Percentiles rank a stretch among this genome's conserved stretches.
phyloP scores from a whole-genome alignment of 1,284 basidiomycete genomes.

The Gomphus bonarii region DNA sequence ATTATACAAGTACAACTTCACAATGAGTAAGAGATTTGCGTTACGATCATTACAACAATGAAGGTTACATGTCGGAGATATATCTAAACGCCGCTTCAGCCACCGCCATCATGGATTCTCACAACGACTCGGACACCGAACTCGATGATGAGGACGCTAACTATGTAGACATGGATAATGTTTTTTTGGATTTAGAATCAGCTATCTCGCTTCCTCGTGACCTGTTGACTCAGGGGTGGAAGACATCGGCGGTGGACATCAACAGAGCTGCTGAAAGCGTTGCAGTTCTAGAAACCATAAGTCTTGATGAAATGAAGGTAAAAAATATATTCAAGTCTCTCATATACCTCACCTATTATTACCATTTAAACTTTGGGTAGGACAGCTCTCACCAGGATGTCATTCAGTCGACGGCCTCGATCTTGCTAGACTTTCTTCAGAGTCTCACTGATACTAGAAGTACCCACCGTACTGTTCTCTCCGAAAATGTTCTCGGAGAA shows the following conservation, averaged over 20 bases:
- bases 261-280: not conserved
- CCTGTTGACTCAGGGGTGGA: not conserved
- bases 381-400: slow-evolving; percentile 23
- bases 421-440: slow-evolving; percentile 27
- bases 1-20: not conserved
- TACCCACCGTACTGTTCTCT: not conserved
- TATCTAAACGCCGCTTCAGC: not conserved
- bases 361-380: slow-evolving; percentile 18
- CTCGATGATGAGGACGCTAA: slow-evolving; percentile 21
- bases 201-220: not conserved
- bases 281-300: not conserved
- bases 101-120: slow-evolving; percentile 17
- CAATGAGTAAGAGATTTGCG: not conserved
- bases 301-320: not conserved
- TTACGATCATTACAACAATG: too few relatives aligned
- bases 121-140: slow-evolving; percentile 29
- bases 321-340: not conserved
- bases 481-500: not conserved
- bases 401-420: slow-evolving; percentile 26
- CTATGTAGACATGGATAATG: not conserved
- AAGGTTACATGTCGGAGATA: not conserved
- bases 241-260: not conserved
- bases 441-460: slow-evolving; percentile 14
- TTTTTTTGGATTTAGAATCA: not conserved
- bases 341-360: not conserved